Base-by-base conservation (phyloP, 306 rosid genomes). In the Oxytropis ochrocephala region DNA sequence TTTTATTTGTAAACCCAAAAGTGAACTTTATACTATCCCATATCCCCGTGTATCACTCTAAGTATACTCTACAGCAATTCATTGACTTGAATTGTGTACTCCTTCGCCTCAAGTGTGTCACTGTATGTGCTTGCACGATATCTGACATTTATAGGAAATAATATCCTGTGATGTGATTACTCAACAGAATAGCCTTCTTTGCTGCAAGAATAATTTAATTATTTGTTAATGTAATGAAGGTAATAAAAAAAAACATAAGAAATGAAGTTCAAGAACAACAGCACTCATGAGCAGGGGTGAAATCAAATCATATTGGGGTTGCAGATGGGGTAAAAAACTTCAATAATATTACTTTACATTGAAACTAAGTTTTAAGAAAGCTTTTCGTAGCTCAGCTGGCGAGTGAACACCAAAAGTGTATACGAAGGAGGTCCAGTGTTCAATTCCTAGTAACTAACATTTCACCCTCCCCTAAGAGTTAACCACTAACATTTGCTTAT, bases 101-200 rank as follows among this genome's bases (percentile, higher is more conserved):
- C 61, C 46, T 11, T 51, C 5, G 60, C 21, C 62, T 35, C 54
- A 53, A 33, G 24, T 39, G 5, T 49, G 54, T 13, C 10, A 36
- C 6, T 2, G 8, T 5, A 6, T 53, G 46, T 56, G 63, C 39
- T 63, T 74, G 67, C 58, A 39, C 59, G n/a, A 46, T 46, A 52
- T 51, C 57, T 50, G 27, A 52, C 67, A 36, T 69, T 33, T 57
- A 17, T 46, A 16, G 70, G 35, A 48, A n/a, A 30, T 42, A 18
- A 14, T 63, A 24, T 50, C 24, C 2, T 7, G 56, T 46, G 18
- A 55, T 74, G 64, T 44, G 47, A 38, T 29, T 51, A 50, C 42
- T 89, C 88, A 86, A 63, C 91, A 89, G 70, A 89, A 83, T 48
- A 70, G 67, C 62, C 87, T 81, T 79, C 86, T 85, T 58, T 51